Percentiles rank a stretch among this genome's conserved stretches.
phyloP scores from a whole-genome alignment of 1,284 basidiomycete genomes.

The Puccinia coronata region DNA sequence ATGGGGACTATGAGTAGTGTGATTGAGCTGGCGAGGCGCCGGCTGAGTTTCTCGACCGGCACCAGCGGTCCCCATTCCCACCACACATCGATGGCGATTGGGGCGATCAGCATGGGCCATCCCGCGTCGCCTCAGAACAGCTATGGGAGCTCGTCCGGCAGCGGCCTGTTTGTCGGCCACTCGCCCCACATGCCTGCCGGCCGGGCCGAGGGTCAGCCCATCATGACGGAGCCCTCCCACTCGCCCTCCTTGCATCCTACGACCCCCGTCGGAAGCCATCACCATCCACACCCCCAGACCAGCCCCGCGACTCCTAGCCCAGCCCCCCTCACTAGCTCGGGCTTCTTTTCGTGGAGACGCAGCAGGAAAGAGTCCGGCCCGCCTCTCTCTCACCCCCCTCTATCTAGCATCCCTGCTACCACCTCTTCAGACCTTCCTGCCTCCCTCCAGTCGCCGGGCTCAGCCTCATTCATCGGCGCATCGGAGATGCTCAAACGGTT shows the following conservation, averaged over 20 bases:
- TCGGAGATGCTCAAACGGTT: conserved; percentile 39
- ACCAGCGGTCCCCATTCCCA: background rate
- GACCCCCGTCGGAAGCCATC: background rate
- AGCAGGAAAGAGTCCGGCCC: conserved; percentile 26
- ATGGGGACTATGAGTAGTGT: background rate
- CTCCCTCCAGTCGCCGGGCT: background rate
- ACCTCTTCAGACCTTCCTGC: background rate
- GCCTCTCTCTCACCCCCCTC: background rate
- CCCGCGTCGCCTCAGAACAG: background rate
- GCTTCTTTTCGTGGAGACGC: conserved; percentile 38
- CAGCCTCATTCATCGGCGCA: conserved; percentile 28
- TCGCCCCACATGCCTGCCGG: background rate
- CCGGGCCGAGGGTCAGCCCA: background rate
- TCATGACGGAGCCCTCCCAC: background rate
- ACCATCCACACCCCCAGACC: background rate
- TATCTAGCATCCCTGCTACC: too few relatives aligned
- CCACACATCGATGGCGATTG: background rate
- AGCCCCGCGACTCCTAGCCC: background rate
- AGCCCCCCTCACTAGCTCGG: conserved; percentile 9
- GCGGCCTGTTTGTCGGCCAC: background rate
- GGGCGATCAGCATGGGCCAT: background rate
- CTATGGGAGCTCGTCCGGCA: background rate
- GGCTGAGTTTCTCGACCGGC: conserved; percentile 29
- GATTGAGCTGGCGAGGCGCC: conserved; percentile 20
- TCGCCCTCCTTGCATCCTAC: too few relatives aligned